A percentile compares a stretch with the other conserved stretches of the same genome.
Evolutionary conservation across 371 early-diverging fungal genomes (phyloP).

Genomic region (Apophysomyces trapeziformis): DNA sequence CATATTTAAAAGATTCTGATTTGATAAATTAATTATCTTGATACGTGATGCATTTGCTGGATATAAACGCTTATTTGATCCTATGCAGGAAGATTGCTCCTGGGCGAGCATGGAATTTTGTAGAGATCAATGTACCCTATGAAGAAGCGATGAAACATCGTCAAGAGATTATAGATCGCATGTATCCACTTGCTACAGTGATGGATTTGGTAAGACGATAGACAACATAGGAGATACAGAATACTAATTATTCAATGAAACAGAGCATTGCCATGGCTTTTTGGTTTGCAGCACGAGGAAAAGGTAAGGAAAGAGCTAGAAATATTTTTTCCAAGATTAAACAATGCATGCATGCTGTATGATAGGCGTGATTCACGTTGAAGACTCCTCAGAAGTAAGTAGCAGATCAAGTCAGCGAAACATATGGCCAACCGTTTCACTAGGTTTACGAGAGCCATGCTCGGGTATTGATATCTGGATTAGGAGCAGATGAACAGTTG

Average conservation of each 20-base stretch:
- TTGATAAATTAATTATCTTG: no score
- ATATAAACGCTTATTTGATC: not conserved
- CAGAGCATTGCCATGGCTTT: slow-evolving; percentile 95
- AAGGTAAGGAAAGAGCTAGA: slow-evolving; percentile 31
- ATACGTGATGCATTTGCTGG: no score
- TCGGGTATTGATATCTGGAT: slow-evolving; percentile 83
- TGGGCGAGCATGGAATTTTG: slow-evolving; percentile 83
- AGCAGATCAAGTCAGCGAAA: not conserved
- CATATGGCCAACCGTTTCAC: not conserved
- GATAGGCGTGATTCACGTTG: not conserved
- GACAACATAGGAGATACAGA: not conserved
- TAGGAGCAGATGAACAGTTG: slow-evolving; percentile 97
- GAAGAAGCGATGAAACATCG: slow-evolving; percentile 61
- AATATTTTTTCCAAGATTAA: not conserved
- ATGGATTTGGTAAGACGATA: slow-evolving; percentile 82
- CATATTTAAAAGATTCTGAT: no score
- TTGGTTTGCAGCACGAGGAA: slow-evolving; percentile 93
- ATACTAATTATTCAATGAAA: not conserved
- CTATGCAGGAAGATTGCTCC: slow-evolving; percentile 59
- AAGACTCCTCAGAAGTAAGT: slow-evolving; percentile 2
- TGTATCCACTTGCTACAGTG: slow-evolving; percentile 85
- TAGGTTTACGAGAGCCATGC: slow-evolving; percentile 65
- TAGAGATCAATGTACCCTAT: slow-evolving; percentile 88
- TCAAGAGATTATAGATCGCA: slow-evolving; percentile 67
- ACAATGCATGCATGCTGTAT: not conserved